Conservation (phyloP, 2,329 filamentous ascomycete species). For the Xylariaceae sp. region DNA sequence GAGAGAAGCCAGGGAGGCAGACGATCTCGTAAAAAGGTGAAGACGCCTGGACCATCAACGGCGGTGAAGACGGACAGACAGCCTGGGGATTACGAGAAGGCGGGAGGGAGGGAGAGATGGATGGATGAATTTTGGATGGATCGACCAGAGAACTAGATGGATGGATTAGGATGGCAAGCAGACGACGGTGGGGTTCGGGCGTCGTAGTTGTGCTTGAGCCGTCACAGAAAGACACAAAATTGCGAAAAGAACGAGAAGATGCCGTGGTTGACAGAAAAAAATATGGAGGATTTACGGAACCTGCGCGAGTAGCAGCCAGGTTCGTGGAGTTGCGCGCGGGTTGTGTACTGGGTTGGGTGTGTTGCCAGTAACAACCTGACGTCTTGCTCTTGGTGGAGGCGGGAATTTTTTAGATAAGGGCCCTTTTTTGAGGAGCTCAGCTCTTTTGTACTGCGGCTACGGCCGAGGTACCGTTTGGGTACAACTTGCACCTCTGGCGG, state of each 20-base stretch:
- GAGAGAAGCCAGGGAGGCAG: conserved; percentile 26
- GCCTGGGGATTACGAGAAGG: neutral
- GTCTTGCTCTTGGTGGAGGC: conserved; percentile 14
- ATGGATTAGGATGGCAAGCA: neutral
- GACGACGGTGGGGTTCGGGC: conserved; percentile 4
- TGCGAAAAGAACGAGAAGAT: neutral
- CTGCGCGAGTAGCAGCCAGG: conserved; percentile 9
- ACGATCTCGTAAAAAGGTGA: conserved; percentile 23
- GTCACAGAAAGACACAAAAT: neutral
- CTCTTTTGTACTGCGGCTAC: neutral
- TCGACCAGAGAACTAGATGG: neutral
- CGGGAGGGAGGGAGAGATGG: neutral
- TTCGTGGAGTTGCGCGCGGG: conserved; percentile 12
- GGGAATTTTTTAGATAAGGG: conserved; percentile 25
- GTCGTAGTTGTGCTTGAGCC: neutral
- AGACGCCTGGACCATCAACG: conserved; percentile 32
- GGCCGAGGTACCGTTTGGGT: neutral
- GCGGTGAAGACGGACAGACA: conserved; percentile 14
- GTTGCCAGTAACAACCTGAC: neutral
- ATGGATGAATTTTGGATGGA: neutral
- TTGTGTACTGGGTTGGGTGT: neutral
- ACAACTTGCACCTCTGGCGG: neutral
- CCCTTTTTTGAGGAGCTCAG: conserved; percentile 4
- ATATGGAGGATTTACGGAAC: neutral
- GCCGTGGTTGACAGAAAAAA: neutral